Evolutionary conservation across 176 grass and related monocot genomes (phyloP).

Genomic region (Pontederia paniculata): DNA sequence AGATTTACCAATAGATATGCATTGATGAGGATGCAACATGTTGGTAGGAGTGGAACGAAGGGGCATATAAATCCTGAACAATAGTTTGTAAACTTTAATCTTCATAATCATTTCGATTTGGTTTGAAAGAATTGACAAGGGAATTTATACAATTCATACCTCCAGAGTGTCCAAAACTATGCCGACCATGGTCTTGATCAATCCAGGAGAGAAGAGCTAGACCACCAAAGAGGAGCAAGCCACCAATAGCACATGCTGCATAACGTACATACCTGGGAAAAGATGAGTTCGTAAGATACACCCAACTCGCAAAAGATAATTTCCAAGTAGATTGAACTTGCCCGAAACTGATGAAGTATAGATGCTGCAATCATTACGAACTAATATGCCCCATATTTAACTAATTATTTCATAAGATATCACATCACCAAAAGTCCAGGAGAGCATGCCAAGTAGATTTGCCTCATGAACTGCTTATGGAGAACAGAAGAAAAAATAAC

Average conservation of each 20-base stretch:
- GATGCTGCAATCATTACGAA: no score
- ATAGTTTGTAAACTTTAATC: conserved; percentile 9
- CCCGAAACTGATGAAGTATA: no score
- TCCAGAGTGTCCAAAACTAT: conserved; percentile 69
- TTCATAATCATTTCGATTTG: background rate
- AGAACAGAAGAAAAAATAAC: no score
- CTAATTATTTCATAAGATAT: no score
- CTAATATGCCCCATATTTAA: conserved; percentile 11
- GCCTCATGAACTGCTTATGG: no score
- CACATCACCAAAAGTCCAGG: no score
- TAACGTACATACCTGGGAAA: conserved; percentile 27
- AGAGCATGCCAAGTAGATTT: no score
- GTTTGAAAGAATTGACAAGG: background rate
- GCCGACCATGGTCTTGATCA: conserved; percentile 52
- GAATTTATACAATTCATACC: conserved; percentile 15
- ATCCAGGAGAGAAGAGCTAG: conserved; percentile 52
- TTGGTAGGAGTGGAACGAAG: conserved; percentile 61
- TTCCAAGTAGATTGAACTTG: no score
- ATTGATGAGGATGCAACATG: conserved; percentile 67
- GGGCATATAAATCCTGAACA: conserved; percentile 62
- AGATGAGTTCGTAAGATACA: background rate
- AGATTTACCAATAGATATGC: conserved; percentile 69
- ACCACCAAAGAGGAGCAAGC: conserved; percentile 43
- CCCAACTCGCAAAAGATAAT: conserved; percentile 3
- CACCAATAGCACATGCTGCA: conserved; percentile 27